Evolutionary conservation across 1,284 basidiomycete species (phyloP), one percentile per base, ranked within the genome.

Genomic region (Rhodotorula sp.): DNA sequence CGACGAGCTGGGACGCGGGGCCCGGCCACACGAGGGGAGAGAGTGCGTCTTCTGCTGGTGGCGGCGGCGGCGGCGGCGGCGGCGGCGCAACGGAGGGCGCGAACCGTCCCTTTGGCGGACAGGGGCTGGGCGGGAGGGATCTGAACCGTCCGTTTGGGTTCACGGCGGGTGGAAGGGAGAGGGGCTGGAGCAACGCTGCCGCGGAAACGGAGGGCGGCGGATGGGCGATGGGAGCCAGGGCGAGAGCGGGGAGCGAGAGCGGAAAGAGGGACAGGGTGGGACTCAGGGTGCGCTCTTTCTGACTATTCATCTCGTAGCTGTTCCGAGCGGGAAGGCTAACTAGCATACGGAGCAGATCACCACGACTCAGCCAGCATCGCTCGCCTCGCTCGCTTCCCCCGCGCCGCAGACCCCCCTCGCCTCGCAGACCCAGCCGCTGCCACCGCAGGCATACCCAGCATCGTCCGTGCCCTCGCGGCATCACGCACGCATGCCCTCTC

Each of bases 341-440:
- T n/a, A n/a, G n/a, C n/a, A n/a, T n/a, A n/a, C n/a, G n/a, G 2
- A n/a, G 32, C 71, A 72, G 62, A 73, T 70, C 46, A 36, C 57
- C 15, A 67, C 72, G 12, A 34, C 48, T 27, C 36, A 29, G 29
- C 58, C 6, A 25, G 17, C 37, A 32, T 37, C 61, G 6, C n/a
- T 27, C 29, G 39, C 55, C 32, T 60, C 57, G 19, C 27, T 55
- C 27, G 57, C 55, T 19, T 41, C 55, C 39, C 51, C 36, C 51
- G 22, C 50, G n/a, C 60, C 64, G 5, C 48, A 39, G 6, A 64
- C 64, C 7, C 44, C 69, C 5, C 53, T 54, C 53, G 10, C 19
- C 12, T 19, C 53, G 12, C 32, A 32, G 32, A 15, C 12, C 13
- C 12, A 32, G 44, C 39, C 10, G 39, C 53, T 9, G 21, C 32